Evolutionary conservation across 768 basidiomycete species (phyloP).

Genomic region (Amanita polypyramis): DNA sequence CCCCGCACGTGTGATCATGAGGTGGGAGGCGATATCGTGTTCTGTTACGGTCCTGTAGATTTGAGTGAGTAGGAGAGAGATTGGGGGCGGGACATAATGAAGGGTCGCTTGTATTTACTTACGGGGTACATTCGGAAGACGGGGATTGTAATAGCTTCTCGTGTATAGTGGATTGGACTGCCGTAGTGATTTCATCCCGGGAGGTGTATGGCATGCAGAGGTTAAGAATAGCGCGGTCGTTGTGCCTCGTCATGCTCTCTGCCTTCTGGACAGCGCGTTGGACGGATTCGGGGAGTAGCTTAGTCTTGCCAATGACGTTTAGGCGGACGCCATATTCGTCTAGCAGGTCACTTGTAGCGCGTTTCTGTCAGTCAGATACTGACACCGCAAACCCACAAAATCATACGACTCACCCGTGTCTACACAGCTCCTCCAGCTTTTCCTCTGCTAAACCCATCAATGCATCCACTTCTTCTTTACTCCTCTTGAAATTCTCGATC

Average conservation of each 20-base stretch:
- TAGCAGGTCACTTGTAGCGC: conserved; percentile 57
- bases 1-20: conserved; percentile 54
- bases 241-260: conserved; percentile 65
- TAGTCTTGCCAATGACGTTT: conserved; percentile 66
- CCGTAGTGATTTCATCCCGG: conserved; percentile 81
- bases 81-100: no score
- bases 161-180: conserved; percentile 46
- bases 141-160: conserved; percentile 21
- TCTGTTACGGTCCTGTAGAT: conserved; percentile 40
- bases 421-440: conserved; percentile 67
- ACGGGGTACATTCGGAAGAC: background rate
- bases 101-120: background rate
- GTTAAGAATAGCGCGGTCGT: conserved; percentile 72
- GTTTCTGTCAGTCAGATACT: no score
- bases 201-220: conserved; percentile 90
- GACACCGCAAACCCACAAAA: background rate
- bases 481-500: conserved; percentile 93
- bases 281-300: conserved; percentile 72
- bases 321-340: conserved; percentile 77
- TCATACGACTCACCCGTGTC: conserved; percentile 55
- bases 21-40: conserved; percentile 50
- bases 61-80: background rate
- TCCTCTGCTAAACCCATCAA: conserved; percentile 80
- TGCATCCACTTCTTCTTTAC: conserved; percentile 74
- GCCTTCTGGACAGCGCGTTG: conserved; percentile 59